Conservation (phyloP, 1,284 basidiomycete genomes). For the Rhodotorula sp. region DNA sequence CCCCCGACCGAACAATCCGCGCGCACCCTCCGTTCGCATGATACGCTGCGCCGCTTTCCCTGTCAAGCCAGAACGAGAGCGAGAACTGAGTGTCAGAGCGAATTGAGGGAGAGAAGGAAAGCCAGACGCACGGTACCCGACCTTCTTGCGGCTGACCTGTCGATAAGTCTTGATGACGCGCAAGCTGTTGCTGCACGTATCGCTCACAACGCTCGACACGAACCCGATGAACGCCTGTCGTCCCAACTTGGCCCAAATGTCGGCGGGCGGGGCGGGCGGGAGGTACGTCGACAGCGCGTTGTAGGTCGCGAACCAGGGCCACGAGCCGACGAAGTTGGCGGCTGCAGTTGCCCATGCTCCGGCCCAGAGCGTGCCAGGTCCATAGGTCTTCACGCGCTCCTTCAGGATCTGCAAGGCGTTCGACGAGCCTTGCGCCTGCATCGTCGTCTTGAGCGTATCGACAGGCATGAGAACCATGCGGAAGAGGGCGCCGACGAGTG, state of each 20-base stretch:
- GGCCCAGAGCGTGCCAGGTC: constrained; percentile 69
- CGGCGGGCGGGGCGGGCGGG: constrained; percentile 52
- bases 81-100: background rate
- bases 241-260: constrained; percentile 58
- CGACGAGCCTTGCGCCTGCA: constrained; percentile 76
- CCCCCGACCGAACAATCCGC: constrained; percentile 72
- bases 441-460: constrained; percentile 59
- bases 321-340: constrained; percentile 87
- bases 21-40: constrained; percentile 62
- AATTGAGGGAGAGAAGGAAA: constrained; percentile 2
- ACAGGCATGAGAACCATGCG: constrained; percentile 76
- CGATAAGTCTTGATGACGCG: constrained; percentile 90
- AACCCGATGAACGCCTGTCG: constrained; percentile 84
- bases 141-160: constrained; percentile 73
- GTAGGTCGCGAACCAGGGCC: constrained; percentile 61
- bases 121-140: constrained; percentile 60
- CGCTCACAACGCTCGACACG: constrained; percentile 72
- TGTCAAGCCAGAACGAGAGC: background rate
- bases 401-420: constrained; percentile 63
- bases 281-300: constrained; percentile 69
- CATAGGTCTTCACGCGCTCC: constrained; percentile 67
- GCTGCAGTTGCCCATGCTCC: constrained; percentile 83
- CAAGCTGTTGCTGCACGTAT: constrained; percentile 77
- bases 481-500: constrained; percentile 60
- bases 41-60: constrained; percentile 63